Base-by-base conservation (phyloP, 495 filamentous ascomycete genomes). In the Acidiella bohemica region DNA sequence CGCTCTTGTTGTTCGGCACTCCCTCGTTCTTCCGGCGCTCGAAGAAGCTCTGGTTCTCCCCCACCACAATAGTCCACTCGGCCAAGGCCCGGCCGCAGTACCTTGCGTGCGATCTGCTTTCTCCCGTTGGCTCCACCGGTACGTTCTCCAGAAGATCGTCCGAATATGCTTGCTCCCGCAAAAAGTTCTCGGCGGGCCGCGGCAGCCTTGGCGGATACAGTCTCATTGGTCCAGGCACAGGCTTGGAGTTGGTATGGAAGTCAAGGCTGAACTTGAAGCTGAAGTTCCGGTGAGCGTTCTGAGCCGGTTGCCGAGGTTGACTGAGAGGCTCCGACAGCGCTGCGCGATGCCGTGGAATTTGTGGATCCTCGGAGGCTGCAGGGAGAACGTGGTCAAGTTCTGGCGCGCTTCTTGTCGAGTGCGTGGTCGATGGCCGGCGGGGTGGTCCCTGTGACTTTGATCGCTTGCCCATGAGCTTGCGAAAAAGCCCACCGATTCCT, bases 21-120 rank as follows among this genome's bases (percentile, higher is more conserved):
- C 90, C 90, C 59, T 97, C 90, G 27, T 76, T 76, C 45, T 77
- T 80, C 42, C 90, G 71, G 20, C 88, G 70, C 21, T 93, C 83
- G 32, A 88, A 82, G 59, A 97, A 97, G 53, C 76, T 84, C 55
- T 96, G 86, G 61, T 79, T 87, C 58, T 97, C 90, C 18, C 69
- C 68, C 6, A 95, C 77, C 25, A 95, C 72, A 16, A 83, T 60
- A 11, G 75, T 66, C 90, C 90, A 97, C 59, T 97, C 90, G 1
- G 88, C 86, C 36, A 97, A 67, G 1, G 90, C 85, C 32, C 88
- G 73, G 2, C 90, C 90, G 5, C 76, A 67, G 59, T 97, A 96
- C 46, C 77, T 83, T 42, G 70, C 73, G 19, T 65, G 59, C 24
- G 56, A 63, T 42, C 37, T 39, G 10, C 47, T 46, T 2, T 35